Evolutionary conservation across 2,329 filamentous ascomycete species (phyloP), one percentile per base, ranked within the genome.

Genomic region (Xylaria sp.): DNA sequence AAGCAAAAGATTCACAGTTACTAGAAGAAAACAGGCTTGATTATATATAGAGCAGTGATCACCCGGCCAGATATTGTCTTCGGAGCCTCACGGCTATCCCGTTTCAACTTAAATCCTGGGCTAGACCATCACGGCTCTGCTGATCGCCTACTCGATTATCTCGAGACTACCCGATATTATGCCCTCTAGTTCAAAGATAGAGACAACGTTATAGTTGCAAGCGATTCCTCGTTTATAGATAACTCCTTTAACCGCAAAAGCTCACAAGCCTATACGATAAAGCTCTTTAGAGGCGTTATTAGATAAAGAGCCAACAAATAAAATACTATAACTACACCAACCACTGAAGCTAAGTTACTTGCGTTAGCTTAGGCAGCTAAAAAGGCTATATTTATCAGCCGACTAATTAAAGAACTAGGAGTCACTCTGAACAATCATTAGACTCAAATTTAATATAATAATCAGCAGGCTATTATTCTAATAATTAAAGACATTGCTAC

Each of bases 391-490:
- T 63, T 32, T 27, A 44, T 63, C 3, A 44, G n/a, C 2, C 13
- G 54, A 6, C 23, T 68, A 6, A 53, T 63, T 12, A 27, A 25
- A 5, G n/a, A 68, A 23, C 21, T 63, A 1, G 29, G 54, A 10
- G 21, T 68, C 12, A 42, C 3, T 8, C 2, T 59, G 1, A n/a
- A 60, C 1, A 3, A 13, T 12, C 23, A 47, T 47, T 23, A 18
- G 1, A 59, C 63, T 16, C 3, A 2, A 0, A 18, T 67, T 5
- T 9, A 53, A 12, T 63, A n/a, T 9, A 18, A 67, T 67, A 63
- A 67, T 37, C 10, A 59, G 16, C 47, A 67, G n/a, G 63, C 47
- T n/a, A 67, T 67, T 18, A 23, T 25, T 5, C 27, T 67, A 10
- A 1, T 60, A 2, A 60, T 2, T 2, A 58, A 55, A 12, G 51